Percentiles rank a stretch among this genome's conserved stretches.
Evolutionary conservation across 768 basidiomycete species (phyloP).

Genomic region (Amanita rimosa): DNA sequence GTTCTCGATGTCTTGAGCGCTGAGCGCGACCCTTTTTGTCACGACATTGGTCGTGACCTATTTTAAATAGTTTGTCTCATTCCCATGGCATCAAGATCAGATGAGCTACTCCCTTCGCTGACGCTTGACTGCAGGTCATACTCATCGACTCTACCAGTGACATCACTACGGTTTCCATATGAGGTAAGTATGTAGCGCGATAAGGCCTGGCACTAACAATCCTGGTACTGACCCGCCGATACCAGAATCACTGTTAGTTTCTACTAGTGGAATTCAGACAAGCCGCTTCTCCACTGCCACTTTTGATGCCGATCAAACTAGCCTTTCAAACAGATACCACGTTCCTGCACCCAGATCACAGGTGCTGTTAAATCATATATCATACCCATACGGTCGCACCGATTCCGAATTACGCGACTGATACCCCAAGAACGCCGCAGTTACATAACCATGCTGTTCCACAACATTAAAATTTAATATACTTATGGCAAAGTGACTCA

Average conservation of each 20-base stretch:
- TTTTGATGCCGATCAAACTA: background rate
- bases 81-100: constrained; percentile 1
- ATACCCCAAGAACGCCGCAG: background rate
- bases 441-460: background rate
- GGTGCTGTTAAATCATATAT: background rate
- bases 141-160: background rate
- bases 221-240: no score
- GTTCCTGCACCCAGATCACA: background rate
- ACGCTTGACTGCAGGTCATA: no score
- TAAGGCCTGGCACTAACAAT: no score
- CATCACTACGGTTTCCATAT: background rate
- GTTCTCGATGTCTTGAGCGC: no score
- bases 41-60: background rate
- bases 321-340: background rate
- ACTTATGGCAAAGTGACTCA: background rate
- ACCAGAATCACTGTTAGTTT: no score
- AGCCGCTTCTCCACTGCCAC: background rate
- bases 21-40: no score
- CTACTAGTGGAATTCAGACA: no score
- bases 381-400: background rate
- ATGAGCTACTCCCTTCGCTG: no score
- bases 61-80: background rate
- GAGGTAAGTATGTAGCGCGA: background rate
- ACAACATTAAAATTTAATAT: background rate
- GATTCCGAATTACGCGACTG: background rate